Evolutionary conservation across 2,329 filamentous ascomycete species (phyloP).

Genomic region (Tolypocladium ophioglossoides): DNA sequence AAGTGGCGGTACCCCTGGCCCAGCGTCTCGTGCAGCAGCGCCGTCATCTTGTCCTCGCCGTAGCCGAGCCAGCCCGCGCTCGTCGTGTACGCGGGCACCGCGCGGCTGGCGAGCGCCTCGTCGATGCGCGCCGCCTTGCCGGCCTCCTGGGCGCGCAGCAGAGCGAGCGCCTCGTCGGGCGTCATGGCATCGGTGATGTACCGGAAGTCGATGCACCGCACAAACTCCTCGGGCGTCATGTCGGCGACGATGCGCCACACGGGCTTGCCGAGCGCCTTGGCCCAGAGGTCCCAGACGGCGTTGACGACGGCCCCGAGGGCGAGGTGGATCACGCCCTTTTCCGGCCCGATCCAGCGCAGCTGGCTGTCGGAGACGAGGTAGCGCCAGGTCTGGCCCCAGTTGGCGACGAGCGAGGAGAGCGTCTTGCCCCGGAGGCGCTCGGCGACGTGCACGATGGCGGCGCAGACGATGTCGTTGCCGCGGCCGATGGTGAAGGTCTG

Average conservation of each 20-base stretch:
- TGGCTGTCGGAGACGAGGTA: constrained; percentile 87
- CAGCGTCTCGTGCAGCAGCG: constrained; percentile 62
- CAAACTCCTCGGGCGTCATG: constrained; percentile 81
- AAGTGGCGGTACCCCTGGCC: constrained; percentile 72
- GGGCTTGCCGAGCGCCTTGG: constrained; percentile 73
- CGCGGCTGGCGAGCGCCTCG: constrained; percentile 62
- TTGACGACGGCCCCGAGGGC: constrained; percentile 84
- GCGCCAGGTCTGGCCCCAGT: constrained; percentile 86
- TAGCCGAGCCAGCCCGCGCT: constrained; percentile 90
- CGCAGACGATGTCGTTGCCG: constrained; percentile 86
- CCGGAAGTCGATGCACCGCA: constrained; percentile 82
- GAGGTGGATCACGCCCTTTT: constrained; percentile 90
- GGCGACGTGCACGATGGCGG: constrained; percentile 68
- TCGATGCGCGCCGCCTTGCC: constrained; percentile 62
- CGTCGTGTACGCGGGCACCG: constrained; percentile 86
- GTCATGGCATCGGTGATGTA: constrained; percentile 94
- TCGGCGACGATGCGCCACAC: constrained; percentile 86
- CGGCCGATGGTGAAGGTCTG: constrained; percentile 75
- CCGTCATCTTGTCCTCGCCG: constrained; percentile 75
- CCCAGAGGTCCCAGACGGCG: constrained; percentile 93
- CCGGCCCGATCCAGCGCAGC: constrained; percentile 85
- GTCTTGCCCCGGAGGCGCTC: constrained; percentile 66
- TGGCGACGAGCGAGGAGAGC: constrained; percentile 62
- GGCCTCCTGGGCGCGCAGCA: constrained; percentile 54
- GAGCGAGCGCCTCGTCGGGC: constrained; percentile 65